Evolutionary conservation across 1,284 basidiomycete species (phyloP).

Genomic region (Ganoderma boninense): DNA sequence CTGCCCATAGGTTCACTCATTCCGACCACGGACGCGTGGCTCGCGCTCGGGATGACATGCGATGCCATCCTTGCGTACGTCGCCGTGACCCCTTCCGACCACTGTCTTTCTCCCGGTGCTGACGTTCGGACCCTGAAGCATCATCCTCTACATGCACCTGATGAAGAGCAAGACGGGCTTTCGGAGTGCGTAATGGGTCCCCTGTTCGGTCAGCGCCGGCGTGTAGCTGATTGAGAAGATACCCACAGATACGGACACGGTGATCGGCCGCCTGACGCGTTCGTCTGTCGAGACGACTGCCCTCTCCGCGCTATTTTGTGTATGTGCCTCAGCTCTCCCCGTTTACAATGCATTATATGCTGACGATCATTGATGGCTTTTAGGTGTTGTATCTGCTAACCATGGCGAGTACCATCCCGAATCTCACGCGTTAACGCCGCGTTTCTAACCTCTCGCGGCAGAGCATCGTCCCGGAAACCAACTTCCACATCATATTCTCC

Average conservation of each 20-base stretch:
- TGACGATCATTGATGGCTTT: neutral
- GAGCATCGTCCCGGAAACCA: slow-evolving; percentile 12
- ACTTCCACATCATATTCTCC: slow-evolving; percentile 22
- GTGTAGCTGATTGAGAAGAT: too few species aligned
- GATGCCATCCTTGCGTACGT: slow-evolving; percentile 24
- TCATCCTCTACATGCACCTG: slow-evolving; percentile 21
- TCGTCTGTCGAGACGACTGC: slow-evolving; percentile 26
- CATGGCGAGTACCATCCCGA: slow-evolving; percentile 12
- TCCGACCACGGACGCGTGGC: slow-evolving; percentile 20
- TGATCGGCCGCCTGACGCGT: slow-evolving; percentile 28
- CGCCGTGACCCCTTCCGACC: neutral
- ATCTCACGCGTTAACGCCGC: too few species aligned
- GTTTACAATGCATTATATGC: neutral
- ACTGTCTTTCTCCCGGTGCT: neutral
- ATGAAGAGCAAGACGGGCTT: slow-evolving; percentile 25
- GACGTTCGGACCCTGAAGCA: slow-evolving; percentile 1
- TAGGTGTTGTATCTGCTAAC: slow-evolving; percentile 23
- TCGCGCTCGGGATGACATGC: slow-evolving; percentile 15
- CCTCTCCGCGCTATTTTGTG: slow-evolving; percentile 21
- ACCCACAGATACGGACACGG: slow-evolving; percentile 21
- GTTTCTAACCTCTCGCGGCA: neutral
- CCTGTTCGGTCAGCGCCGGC: too few species aligned
- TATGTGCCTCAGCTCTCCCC: slow-evolving; percentile 2
- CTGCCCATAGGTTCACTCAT: neutral
- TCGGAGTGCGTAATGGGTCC: slow-evolving; percentile 7